Percentiles rank a stretch among this genome's conserved stretches.
These are phyloP conservation scores for Oryza nivara DNA, from an alignment of 176 grass and related monocot species.

Conservation along the genomic window DNA sequence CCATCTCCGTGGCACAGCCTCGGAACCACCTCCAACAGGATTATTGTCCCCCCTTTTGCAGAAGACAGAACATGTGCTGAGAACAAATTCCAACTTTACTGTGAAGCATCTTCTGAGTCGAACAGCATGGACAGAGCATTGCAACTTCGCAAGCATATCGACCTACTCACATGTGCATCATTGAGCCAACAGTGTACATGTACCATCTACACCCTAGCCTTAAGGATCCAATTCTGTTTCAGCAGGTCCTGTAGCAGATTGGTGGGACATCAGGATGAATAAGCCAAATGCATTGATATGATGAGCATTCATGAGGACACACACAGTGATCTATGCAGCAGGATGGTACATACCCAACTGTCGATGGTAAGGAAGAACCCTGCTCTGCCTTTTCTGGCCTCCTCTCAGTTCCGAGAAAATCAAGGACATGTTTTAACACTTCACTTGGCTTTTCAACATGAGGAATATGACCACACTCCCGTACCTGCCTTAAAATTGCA, in stretches of 20 bases:
- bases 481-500: slow-evolving; percentile 56
- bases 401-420: slow-evolving; percentile 52
- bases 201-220: neutral
- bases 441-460: slow-evolving; percentile 83
- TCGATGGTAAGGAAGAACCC: neutral
- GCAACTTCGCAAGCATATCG: neutral
- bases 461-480: slow-evolving; percentile 83
- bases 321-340: neutral
- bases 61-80: neutral
- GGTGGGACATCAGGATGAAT: neutral
- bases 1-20: neutral
- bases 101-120: neutral
- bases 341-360: slow-evolving; percentile 8
- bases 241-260: slow-evolving; percentile 28
- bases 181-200: neutral
- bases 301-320: neutral
- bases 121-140: slow-evolving; percentile 6
- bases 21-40: neutral
- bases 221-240: slow-evolving; percentile 11
- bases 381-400: neutral
- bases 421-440: slow-evolving; percentile 49
- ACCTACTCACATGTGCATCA: neutral
- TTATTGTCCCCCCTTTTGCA: neutral
- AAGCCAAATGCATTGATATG: neutral
- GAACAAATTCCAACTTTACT: neutral